These are phyloP conservation scores for Dipteronia dyeriana DNA, from an alignment of 345 rosid species.

Conservation along the genomic window DNA sequence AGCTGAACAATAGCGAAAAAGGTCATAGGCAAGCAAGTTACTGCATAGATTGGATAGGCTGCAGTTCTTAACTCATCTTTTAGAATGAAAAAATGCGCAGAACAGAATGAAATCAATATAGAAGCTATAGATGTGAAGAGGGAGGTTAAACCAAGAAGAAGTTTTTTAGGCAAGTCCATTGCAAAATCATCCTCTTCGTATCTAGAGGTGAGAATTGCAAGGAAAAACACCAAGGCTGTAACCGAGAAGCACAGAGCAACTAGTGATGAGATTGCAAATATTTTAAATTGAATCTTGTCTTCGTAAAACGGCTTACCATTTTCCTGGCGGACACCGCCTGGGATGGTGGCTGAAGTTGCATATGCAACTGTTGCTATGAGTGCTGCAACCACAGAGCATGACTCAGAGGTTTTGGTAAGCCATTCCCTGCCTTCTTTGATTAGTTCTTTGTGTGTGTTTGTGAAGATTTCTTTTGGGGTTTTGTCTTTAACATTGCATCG, in stretches of 20 bases:
- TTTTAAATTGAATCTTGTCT: background rate
- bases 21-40: conserved; percentile 31
- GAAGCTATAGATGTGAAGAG: conserved; percentile 28
- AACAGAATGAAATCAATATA: conserved; percentile 30
- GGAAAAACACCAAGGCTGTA: conserved; percentile 27
- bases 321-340: conserved; percentile 19
- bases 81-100: conserved; percentile 33
- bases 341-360: conserved; percentile 26
- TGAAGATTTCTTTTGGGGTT: conserved; percentile 31
- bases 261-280: conserved; percentile 27
- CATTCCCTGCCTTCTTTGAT: conserved; percentile 25
- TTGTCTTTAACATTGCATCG: conserved; percentile 12
- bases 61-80: background rate
- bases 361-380: conserved; percentile 40
- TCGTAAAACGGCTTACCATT: background rate
- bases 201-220: conserved; percentile 30
- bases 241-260: conserved; percentile 33
- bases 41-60: conserved; percentile 22
- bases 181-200: conserved; percentile 27
- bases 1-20: conserved; percentile 27
- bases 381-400: conserved; percentile 39
- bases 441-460: conserved; percentile 20
- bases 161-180: conserved; percentile 21
- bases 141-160: conserved; percentile 25
- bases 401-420: conserved; percentile 34